Evolutionary conservation across 345 rosid genomes (phyloP), one percentile per base, ranked within the genome.

Genomic region (Ceriops zippeliana): DNA sequence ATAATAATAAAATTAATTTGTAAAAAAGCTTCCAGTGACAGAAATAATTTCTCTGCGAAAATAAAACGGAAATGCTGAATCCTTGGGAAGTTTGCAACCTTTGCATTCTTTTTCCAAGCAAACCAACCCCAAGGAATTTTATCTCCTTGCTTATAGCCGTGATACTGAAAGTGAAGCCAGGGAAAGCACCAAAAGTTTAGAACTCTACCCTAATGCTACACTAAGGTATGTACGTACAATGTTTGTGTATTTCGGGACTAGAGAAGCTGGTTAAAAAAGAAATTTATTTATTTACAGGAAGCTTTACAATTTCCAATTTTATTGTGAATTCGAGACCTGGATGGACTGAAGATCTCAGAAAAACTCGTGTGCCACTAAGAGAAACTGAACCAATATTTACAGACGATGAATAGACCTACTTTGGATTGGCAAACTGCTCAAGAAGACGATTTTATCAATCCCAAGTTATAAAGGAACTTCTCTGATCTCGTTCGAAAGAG

Each of bases 381-480:
- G 63, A 59, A 63, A 56, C 78, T 46, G 57, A 28, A 60, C 65
- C 65, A 62, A 53, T 78, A 77, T 73, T 21, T 71, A 71, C 75
- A 68, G 35, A 59, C 4, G 58, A 60, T 6, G 37, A 54, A 37
- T 17, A n/a, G 38, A 57, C 32, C 75, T 65, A 66, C 72, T 72
- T 75, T 60, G 61, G 57, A 75, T 26, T 37, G 31, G 22, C 49
- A 47, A 62, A 13, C 51, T 37, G 66, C 69, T 84, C 81, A 86
- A 68, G 92, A 79, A 54, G 57, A 80, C 5, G 91, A 86, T 62
- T 78, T 86, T 51, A 83, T 84, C 62, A 90, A 42, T 26, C 96
- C 96, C 75, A 90, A 72, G 73, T 90, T 85, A 72, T 81, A 88
- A 10, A 90, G 89, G 75, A 90, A 74, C 77, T 85, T 87, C 86